Base-by-base conservation (phyloP, 257 asterid genomes). In the Pogostemon cablin region DNA sequence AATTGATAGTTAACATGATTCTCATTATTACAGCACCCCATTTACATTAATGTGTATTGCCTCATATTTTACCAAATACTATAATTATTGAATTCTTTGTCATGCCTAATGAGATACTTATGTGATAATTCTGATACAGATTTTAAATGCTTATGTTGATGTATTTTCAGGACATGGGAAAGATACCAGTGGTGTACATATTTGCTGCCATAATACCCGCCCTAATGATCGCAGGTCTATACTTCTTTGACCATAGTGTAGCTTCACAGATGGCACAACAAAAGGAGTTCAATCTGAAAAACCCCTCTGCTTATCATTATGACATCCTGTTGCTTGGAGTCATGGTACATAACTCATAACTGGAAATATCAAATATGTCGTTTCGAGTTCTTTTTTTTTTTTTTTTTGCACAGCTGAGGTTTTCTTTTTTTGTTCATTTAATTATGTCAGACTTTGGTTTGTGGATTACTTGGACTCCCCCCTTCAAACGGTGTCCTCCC, bases 401-500 rank as follows among this genome's bases (percentile, higher is more conserved):
- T 62, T 15, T 40, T 11, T 55, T 66, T 56, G 34, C 50, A 47
- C 20, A 5, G 10, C 39, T 34, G 7, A 59, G 17, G 42, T 40
- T n/a, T 50, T 47, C 32, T 25, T 25, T 25, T 25, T 25, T 25
- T 25, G 32, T 71, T 6, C 3, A 0, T 3, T 72, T 39, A 65
- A 7, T 80, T 37, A 52, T 76, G 68, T 15, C 82, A 91, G 99
- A 95, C 99, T 10, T 78, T 95, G 89, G 32, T 91, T 67, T 95
- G 98, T 40, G 99, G 99, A 69, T 81, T 95, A 80, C 93, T 95
- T 34, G 99, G 99, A 73, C 86, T 91, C 65, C 99, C 99, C 69
- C 99, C 99, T 71, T 95, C 99, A 0, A 95, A 95, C 62, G 99
- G 99, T 34, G 99, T 95, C 67, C 97, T 95, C 75, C 99, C 99